These are phyloP conservation scores for Epithele typhae DNA, from an alignment of 768 basidiomycete genomes.

Conservation along the genomic window DNA sequence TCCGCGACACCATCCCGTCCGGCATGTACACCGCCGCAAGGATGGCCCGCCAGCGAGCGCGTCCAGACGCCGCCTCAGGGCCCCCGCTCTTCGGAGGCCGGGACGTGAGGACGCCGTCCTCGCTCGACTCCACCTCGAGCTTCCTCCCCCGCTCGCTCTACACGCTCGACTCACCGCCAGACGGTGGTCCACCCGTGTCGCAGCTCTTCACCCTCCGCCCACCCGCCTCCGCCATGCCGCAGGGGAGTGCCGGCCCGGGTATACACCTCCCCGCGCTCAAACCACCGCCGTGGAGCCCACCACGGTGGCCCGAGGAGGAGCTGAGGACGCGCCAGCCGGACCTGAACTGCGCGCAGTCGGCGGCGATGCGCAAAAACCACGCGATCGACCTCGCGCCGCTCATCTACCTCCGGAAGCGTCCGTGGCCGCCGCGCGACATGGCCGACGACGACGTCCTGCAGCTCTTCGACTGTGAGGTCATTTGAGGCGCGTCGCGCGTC, in stretches of 20 bases:
- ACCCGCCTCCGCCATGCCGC: neutral
- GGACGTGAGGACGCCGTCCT: neutral
- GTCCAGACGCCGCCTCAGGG: conserved; percentile 4
- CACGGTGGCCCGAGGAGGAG: conserved; percentile 11
- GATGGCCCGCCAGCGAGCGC: conserved; percentile 21
- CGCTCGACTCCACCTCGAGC: neutral
- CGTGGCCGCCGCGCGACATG: conserved; percentile 62
- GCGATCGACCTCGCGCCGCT: conserved; percentile 51
- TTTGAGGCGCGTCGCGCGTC: conserved; percentile 1
- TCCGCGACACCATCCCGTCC: conserved; percentile 25
- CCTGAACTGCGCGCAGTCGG: conserved; percentile 15
- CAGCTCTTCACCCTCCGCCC: neutral
- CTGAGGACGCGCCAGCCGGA: conserved; percentile 12
- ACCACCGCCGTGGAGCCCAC: conserved; percentile 13
- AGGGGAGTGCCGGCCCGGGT: neutral
- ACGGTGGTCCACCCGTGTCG: too few relatives aligned
- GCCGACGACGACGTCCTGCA: conserved; percentile 69
- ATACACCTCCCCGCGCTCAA: conserved; percentile 7
- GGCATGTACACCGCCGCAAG: conserved; percentile 31
- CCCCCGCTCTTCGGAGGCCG: neutral
- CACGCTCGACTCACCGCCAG: conserved; percentile 10
- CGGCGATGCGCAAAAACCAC: conserved; percentile 10
- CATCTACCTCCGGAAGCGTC: conserved; percentile 54
- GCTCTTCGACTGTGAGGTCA: conserved; percentile 14
- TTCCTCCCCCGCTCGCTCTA: conserved; percentile 6